Base-by-base conservation (phyloP, 305 asterid genomes). In the Fraxinus latifolia region DNA sequence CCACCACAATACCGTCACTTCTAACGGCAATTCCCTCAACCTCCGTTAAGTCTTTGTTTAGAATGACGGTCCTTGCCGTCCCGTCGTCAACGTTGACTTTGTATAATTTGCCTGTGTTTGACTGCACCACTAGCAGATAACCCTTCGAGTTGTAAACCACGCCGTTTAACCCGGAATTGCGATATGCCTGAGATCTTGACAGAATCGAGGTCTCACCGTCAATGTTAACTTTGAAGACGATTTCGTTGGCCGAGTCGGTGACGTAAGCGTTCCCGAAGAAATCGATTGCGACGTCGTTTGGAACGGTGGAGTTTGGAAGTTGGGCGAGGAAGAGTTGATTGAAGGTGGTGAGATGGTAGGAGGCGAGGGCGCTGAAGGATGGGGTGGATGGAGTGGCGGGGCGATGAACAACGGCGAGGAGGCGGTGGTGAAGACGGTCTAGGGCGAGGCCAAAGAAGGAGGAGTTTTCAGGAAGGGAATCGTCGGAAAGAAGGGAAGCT, bases 191-290 rank as follows among this genome's bases (percentile, higher is more conserved):
- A 0, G 97, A 94, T 79, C 82, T 74, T 11, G 98, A 91, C 0
- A 93, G 83, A 68, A 92, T 65, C 15, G 92, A 75, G 31, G 92
- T 89, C 36, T 80, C 86, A n/a, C 98, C 99, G 27, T 85, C 68
- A n/a, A 82, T 84, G 82, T 50, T 88, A 60, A 95, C 87, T 84
- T 90, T 92, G 95, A 84, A 93, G 79, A 95, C 82, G 79, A 86
- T 87, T 87, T 91, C 89, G 21, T 86, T 89, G 1, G 90, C 89
- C 0, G 97, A 92, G 62, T 93, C 91, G 14, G 97, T 93, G 80
- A 95, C 96, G 83, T 92, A 95, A 4, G 94, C 92, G 83, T 91
- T 85, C 8, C 96, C 99, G 79, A 78, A 53, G 87, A 80, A 95
- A 83, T 95, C 98, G 0, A 81, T 89, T 0, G 94, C 90, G 25